phyloP scores from a whole-genome alignment of 352 stramenopile species.

The Elongisporangium anandrum region DNA sequence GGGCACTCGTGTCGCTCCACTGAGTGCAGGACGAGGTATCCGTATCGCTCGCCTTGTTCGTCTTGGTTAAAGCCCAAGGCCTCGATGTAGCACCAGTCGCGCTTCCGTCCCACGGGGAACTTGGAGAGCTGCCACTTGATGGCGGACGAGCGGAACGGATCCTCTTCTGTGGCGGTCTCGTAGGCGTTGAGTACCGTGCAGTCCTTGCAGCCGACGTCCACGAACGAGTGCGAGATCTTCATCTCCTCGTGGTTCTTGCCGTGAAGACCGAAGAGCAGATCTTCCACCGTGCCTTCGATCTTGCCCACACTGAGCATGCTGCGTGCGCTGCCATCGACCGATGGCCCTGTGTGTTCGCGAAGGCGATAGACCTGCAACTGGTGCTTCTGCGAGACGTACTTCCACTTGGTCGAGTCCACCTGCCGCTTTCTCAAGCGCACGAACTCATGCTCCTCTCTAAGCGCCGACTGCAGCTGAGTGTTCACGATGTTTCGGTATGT shows the following conservation, averaged over 20 bases:
- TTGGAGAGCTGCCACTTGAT: constrained; percentile 45
- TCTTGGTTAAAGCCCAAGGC: constrained; percentile 31
- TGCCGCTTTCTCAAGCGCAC: constrained; percentile 36
- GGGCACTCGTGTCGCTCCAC: constrained; percentile 28
- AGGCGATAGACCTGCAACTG: constrained; percentile 35
- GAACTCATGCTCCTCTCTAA: constrained; percentile 28
- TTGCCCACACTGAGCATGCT: constrained; percentile 32
- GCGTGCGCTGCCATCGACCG: constrained; percentile 24
- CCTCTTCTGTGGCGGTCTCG: constrained; percentile 18
- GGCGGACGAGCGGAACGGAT: constrained; percentile 38
- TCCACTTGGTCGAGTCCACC: constrained; percentile 38
- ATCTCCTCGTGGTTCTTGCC: constrained; percentile 27
- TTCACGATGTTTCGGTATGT: constrained; percentile 20
- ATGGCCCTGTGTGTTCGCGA: constrained; percentile 12
- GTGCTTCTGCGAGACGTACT: constrained; percentile 26
- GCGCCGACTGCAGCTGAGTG: constrained; percentile 17
- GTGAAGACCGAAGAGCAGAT: constrained; percentile 37
- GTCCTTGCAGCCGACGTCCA: constrained; percentile 25
- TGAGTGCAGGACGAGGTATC: constrained; percentile 39
- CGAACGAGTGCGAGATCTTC: constrained; percentile 31
- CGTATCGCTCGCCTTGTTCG: constrained; percentile 20
- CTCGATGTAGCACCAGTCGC: constrained; percentile 39
- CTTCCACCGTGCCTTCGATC: constrained; percentile 27
- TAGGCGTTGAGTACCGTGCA: constrained; percentile 32
- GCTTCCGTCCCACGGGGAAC: constrained; percentile 18